Base-by-base conservation (phyloP, 2,329 filamentous ascomycete genomes). In the Knoxdaviesia capensis region DNA sequence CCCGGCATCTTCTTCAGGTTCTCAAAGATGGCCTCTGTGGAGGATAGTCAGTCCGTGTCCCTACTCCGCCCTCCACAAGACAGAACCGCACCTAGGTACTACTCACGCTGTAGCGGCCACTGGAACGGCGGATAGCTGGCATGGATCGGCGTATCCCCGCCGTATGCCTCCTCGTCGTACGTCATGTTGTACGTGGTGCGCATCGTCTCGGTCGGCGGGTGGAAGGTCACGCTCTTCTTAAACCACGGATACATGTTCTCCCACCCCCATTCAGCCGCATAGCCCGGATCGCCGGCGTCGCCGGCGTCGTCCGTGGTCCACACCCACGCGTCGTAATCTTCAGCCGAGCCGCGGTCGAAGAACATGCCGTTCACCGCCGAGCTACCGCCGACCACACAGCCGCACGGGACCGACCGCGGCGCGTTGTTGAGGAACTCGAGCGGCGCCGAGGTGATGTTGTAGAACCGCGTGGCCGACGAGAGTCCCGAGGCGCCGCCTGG, bases 391-490 rank as follows among this genome's bases (percentile, higher is more conserved):
- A 48, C 45, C 11, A 39, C 41, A 34, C 31, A 31, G 36, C 41
- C 41, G 7, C 46, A 41, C 29, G 42, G 39, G 30, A 44, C 39
- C 8, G 44, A 41, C 7, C 44, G 43, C 3, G 45, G 11, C 6
- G 50, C 47, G 40, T 49, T 48, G 40, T 50, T 48, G 8, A 53
- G 41, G 5, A 39, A 44, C 7, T 40, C 10, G 34, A 51, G 50
- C 5, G 51, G 49, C 4, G 50, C 48, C 2, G 51, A 52, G 5
- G 45, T 47, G 39, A 52, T 45, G 46, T 51, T 51, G 44, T 48
- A 53, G 51, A 43, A 45, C 43, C 44, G 51, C 43, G 48, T 51
- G 48, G 44, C 49, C 32, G 45, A 47, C n/a, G n/a, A n/a, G n/a
- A n/a, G n/a, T n/a, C n/a, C n/a, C n/a, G n/a, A n/a, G n/a, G n/a